A percentile compares a stretch with the other conserved stretches of the same genome.
These are phyloP conservation scores for Penicillium sp. DNA, from an alignment of 2,329 filamentous ascomycete genomes.

Conservation along the genomic window DNA sequence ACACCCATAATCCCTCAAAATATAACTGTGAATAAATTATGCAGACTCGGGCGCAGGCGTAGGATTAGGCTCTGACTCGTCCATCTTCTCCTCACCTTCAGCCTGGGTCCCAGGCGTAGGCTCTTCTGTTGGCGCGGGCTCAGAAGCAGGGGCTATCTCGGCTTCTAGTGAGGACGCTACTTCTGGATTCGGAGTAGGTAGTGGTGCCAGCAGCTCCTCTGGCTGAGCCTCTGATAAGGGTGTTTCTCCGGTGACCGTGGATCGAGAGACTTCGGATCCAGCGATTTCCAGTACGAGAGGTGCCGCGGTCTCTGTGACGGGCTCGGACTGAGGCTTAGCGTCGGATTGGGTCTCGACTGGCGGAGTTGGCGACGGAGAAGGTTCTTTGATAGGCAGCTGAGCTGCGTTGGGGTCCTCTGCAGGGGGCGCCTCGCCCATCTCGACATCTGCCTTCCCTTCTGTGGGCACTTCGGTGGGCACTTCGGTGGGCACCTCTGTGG, in stretches of 20 bases:
- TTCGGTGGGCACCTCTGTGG: too few species aligned
- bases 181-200: not conserved
- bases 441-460: slow-evolving; percentile 11
- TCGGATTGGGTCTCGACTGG: not conserved
- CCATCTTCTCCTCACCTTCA: slow-evolving; percentile 3
- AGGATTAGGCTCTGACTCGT: slow-evolving; percentile 5
- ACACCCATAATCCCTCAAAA: not conserved
- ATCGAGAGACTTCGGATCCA: not conserved
- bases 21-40: not conserved
- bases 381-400: not conserved
- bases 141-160: not conserved
- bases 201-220: not conserved
- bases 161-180: not conserved
- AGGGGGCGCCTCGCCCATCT: slow-evolving; percentile 6
- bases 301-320: not conserved
- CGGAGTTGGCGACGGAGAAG: not conserved
- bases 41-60: slow-evolving; percentile 1
- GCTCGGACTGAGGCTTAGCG: not conserved
- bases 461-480: too few species aligned
- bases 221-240: not conserved
- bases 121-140: not conserved
- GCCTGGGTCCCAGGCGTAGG: not conserved
- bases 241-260: not conserved
- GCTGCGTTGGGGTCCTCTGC: not conserved
- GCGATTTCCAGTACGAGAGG: not conserved